Conservation (phyloP, 2,329 filamentous ascomycete genomes). For the Penicillium sp. region DNA sequence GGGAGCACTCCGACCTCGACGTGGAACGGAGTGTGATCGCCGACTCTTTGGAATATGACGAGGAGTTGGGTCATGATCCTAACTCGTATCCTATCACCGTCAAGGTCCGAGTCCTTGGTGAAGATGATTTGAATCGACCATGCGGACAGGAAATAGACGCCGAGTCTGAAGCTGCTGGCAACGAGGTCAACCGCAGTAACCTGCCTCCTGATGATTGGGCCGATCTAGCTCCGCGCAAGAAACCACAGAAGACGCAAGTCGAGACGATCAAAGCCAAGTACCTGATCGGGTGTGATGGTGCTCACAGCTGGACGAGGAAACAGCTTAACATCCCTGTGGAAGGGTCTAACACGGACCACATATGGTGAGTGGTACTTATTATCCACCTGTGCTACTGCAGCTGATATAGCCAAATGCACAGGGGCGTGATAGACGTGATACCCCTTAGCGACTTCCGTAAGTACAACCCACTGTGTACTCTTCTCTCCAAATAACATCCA, state of each 20-base stretch:
- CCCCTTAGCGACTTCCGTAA: conserved; percentile 46
- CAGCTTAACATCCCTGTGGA: conserved; percentile 57
- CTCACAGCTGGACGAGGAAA: conserved; percentile 63
- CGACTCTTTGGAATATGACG: conserved; percentile 54
- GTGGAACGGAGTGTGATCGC: conserved; percentile 63
- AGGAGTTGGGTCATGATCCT: conserved; percentile 46
- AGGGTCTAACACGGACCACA: conserved; percentile 51
- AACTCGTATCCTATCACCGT: conserved; percentile 61
- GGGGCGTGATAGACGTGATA: conserved; percentile 52
- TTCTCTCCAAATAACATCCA: neutral
- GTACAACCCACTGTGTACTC: neutral
- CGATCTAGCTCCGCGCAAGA: conserved; percentile 42
- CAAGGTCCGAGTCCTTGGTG: conserved; percentile 55
- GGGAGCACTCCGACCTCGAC: conserved; percentile 52
- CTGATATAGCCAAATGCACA: conserved; percentile 1
- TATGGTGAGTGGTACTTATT: conserved; percentile 30
- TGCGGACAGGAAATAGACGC: conserved; percentile 31
- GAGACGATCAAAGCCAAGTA: conserved; percentile 56
- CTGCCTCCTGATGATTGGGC: conserved; percentile 57
- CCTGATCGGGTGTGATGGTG: conserved; percentile 67
- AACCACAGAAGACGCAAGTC: conserved; percentile 29
- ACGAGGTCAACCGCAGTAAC: conserved; percentile 62
- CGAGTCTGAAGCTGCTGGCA: conserved; percentile 31
- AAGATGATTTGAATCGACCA: conserved; percentile 57
- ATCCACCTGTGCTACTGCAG: neutral